A percentile compares a stretch with the other conserved stretches of the same genome.
phyloP scores from a whole-genome alignment of 2,329 filamentous ascomycete genomes.

The Aspergillus tubingensis region DNA sequence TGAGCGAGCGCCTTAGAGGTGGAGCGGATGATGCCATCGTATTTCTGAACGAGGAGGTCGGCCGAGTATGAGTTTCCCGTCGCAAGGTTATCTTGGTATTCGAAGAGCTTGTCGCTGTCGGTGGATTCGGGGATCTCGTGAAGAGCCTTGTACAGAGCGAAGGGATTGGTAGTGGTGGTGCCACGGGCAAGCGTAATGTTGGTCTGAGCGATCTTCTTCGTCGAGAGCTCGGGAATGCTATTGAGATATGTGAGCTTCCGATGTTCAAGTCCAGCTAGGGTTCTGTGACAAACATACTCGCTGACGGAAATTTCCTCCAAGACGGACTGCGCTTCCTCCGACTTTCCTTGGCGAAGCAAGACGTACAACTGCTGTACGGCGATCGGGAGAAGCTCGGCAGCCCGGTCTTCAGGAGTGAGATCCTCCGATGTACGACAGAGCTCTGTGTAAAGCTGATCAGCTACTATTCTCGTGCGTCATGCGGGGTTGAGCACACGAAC shows the following conservation, averaged over 20 bases:
- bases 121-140: slow-evolving; percentile 50
- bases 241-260: slow-evolving; percentile 14
- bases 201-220: slow-evolving; percentile 61
- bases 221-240: slow-evolving; percentile 60
- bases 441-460: slow-evolving; percentile 37
- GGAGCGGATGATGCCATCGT: slow-evolving; percentile 58
- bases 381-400: slow-evolving; percentile 62
- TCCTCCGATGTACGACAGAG: slow-evolving; percentile 63
- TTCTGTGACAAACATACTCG: slow-evolving; percentile 42
- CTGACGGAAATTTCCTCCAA: slow-evolving; percentile 53
- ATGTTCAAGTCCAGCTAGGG: neutral
- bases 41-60: slow-evolving; percentile 63
- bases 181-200: slow-evolving; percentile 56
- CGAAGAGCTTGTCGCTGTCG: slow-evolving; percentile 59
- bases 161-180: slow-evolving; percentile 54
- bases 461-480: neutral
- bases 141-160: slow-evolving; percentile 58
- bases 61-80: slow-evolving; percentile 57
- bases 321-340: slow-evolving; percentile 57
- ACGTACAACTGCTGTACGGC: slow-evolving; percentile 64
- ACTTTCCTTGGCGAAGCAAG: slow-evolving; percentile 55
- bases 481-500: slow-evolving; percentile 32
- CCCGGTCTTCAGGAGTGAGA: slow-evolving; percentile 60
- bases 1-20: slow-evolving; percentile 54
- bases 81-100: slow-evolving; percentile 58